Evolutionary conservation across 306 rosid species (phyloP).

Genomic region (Rubus idaeus): DNA sequence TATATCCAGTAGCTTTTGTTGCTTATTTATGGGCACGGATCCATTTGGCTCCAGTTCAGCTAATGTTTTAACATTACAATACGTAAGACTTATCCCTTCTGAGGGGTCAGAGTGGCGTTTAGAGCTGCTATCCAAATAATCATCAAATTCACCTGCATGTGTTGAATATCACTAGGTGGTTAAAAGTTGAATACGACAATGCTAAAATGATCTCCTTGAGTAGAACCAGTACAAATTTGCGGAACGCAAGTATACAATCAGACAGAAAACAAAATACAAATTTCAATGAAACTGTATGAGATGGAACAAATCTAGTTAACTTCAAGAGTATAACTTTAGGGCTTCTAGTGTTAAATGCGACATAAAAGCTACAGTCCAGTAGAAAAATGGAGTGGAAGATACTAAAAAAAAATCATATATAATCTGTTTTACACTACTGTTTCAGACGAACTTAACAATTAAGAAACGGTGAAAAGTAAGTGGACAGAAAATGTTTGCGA

Average conservation of each 20-base stretch:
- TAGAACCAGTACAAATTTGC: background rate
- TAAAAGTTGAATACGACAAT: background rate
- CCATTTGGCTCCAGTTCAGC: conserved; percentile 67
- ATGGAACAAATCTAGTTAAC: conserved; percentile 5
- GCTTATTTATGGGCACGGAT: conserved; percentile 45
- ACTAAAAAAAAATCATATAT: background rate
- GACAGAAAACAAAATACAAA: background rate
- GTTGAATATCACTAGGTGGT: conserved; percentile 16
- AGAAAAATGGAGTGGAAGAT: background rate
- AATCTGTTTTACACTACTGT: background rate
- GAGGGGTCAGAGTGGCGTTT: conserved; percentile 41
- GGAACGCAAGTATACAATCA: background rate
- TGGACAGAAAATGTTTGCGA: background rate
- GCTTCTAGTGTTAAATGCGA: background rate
- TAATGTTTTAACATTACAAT: conserved; percentile 43
- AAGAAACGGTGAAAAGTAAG: background rate
- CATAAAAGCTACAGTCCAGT: background rate
- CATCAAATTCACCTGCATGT: conserved; percentile 87
- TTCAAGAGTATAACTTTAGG: background rate
- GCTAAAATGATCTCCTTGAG: background rate
- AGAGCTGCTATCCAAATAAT: conserved; percentile 64
- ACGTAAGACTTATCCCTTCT: conserved; percentile 61
- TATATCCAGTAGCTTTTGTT: conserved; percentile 56
- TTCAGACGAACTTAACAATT: background rate
- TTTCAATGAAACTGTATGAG: background rate